These are phyloP conservation scores for Boeremia exigua DNA, from an alignment of 2,329 filamentous ascomycete species.

Conservation along the genomic window DNA sequence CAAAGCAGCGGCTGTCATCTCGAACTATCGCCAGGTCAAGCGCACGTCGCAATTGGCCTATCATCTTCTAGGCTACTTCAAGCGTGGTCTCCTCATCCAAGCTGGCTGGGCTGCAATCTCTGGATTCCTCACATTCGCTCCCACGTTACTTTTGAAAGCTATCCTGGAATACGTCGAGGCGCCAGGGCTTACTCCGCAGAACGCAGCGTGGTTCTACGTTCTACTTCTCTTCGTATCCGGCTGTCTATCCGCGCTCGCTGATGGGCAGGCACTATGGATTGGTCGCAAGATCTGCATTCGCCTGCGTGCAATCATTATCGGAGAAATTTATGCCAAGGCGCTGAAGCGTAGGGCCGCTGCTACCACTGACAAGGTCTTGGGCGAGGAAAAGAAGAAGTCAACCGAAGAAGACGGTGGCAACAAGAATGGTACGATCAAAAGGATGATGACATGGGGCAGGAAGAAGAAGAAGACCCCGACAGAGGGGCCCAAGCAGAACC, in stretches of 20 bases:
- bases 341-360: constrained; percentile 88
- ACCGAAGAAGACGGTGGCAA: constrained; percentile 50
- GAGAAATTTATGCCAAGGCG: constrained; percentile 96
- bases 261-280: constrained; percentile 89
- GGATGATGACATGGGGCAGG: constrained; percentile 63
- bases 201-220: constrained; percentile 95
- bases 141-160: constrained; percentile 86
- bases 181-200: constrained; percentile 74
- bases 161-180: constrained; percentile 95
- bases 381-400: constrained; percentile 58
- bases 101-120: constrained; percentile 79
- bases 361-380: constrained; percentile 73
- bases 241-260: constrained; percentile 78
- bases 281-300: constrained; percentile 94
- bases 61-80: constrained; percentile 87
- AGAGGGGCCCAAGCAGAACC: constrained; percentile 51
- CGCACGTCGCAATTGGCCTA: constrained; percentile 79
- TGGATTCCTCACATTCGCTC: constrained; percentile 86
- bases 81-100: constrained; percentile 74
- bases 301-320: constrained; percentile 91
- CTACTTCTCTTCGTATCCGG: constrained; percentile 87
- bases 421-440: constrained; percentile 48
- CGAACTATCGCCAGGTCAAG: constrained; percentile 83
- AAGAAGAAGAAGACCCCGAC: constrained; percentile 58
- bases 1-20: constrained; percentile 81